Percentiles rank a stretch among this genome's conserved stretches.
Conservation (phyloP, 1,139 yeast species). For the Saccharomycopsis hybrid region DNA sequence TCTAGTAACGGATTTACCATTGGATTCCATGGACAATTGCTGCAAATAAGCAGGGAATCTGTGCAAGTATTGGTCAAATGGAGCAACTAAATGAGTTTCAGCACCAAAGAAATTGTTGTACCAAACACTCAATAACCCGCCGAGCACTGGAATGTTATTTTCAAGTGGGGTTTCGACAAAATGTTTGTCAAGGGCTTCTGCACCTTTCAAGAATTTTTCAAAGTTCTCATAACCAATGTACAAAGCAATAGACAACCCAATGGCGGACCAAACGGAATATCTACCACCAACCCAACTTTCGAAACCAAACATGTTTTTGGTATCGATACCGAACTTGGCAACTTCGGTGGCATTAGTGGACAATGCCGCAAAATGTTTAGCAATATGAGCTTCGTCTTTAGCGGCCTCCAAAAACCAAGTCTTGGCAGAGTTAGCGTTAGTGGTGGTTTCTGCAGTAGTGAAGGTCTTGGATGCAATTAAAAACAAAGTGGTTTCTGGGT, state of each 20-base stretch:
- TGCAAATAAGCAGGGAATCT: constrained; percentile 99
- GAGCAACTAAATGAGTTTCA: constrained; percentile 96
- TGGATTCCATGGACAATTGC: constrained; percentile 98
- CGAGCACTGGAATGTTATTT: constrained; percentile 85
- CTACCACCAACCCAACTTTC: constrained; percentile 99
- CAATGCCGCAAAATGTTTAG: constrained; percentile 95
- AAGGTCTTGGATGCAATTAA: constrained; percentile 96
- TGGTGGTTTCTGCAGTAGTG: constrained; percentile 96
- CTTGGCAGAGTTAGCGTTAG: constrained; percentile 94
- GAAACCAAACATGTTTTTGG: constrained; percentile 97
- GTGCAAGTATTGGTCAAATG: constrained; percentile 97
- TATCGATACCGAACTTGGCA: constrained; percentile 90
- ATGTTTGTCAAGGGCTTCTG: constrained; percentile 93
- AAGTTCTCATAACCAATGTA: constrained; percentile 95
- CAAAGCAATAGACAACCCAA: constrained; percentile 90
- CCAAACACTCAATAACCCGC: constrained; percentile 94
- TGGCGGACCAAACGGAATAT: constrained; percentile 98
- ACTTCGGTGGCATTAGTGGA: constrained; percentile 92
- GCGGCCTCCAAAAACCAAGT: constrained; percentile 81
- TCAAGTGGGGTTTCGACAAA: constrained; percentile 79
- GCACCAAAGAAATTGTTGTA: constrained; percentile 97
- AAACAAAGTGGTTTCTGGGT: constrained; percentile 91
- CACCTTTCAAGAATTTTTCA: constrained; percentile 88
- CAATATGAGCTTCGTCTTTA: constrained; percentile 64
- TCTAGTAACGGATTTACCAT: constrained; percentile 95